Conservation (phyloP, 169 alveolate species). For the Cryptosporidium meleagridis region DNA sequence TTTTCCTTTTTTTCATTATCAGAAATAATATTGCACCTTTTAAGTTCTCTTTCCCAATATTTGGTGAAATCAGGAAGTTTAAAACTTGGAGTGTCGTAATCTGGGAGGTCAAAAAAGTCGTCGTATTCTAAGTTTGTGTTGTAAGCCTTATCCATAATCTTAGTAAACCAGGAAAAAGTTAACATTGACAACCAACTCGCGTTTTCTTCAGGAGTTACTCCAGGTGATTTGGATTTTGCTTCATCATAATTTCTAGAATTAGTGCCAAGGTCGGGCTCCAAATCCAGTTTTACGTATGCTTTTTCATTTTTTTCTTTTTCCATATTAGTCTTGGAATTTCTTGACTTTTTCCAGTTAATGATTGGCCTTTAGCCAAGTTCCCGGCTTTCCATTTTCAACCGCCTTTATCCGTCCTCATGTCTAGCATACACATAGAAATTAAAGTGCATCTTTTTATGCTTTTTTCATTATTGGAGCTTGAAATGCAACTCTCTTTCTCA, state of each 20-base stretch:
- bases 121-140: conserved; percentile 11
- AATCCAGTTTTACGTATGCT: not conserved
- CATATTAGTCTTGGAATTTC: conserved; percentile 25
- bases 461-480: too few species aligned
- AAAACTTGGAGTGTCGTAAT: conserved; percentile 57
- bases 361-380: conserved; percentile 7
- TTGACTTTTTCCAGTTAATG: conserved; percentile 11
- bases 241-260: not conserved
- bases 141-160: conserved; percentile 67
- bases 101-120: conserved; percentile 66
- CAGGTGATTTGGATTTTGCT: not conserved
- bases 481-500: too few species aligned
- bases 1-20: not conserved
- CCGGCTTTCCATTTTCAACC: not conserved
- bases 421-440: not conserved
- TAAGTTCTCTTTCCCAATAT: conserved; percentile 52
- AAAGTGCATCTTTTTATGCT: not conserved
- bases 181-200: conserved; percentile 74
- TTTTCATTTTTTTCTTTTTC: conserved; percentile 3
- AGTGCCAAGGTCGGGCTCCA: conserved; percentile 9
- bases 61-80: conserved; percentile 22
- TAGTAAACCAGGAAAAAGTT: conserved; percentile 75
- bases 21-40: not conserved
- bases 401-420: conserved; percentile 9
- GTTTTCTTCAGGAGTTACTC: conserved; percentile 49